Base-by-base conservation (phyloP, 2,329 filamentous ascomycete species). In the Shiraia sp. region DNA sequence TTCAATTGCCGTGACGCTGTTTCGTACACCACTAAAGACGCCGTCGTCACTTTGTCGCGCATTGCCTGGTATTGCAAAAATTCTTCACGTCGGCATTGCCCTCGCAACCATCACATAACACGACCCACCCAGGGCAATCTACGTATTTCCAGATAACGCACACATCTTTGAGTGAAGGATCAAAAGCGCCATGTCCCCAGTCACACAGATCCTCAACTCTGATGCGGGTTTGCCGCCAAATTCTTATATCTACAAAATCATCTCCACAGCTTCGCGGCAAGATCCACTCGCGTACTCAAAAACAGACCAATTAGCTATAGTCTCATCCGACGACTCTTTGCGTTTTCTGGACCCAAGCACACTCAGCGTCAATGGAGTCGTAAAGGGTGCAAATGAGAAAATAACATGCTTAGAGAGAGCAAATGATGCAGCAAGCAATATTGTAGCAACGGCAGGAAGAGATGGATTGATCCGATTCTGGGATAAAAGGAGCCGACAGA, bases 291-390 rank as follows among this genome's bases (percentile, higher is more conserved):
- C 55, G 23, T 67, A 63, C 47, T 53, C 49, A 1, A 47, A 54
- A 40, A 59, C 55, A 26, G 59, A 64, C 25, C 55, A 63, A 4
- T 74, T 87, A 28, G 82, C 80, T 2, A 77, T 81, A 12, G 86
- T 87, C 42, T 80, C 83, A 3, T 88, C 87, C 0, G 85, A 90
- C 69, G 82, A 88, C 67, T 78, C 75, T n/a, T 73, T 91, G 14
- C 79, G 81, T 19, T 69, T 88, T 13, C 79, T 90, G 51, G 78
- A 87, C 61, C 79, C 84, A 0, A 51, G 72, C 1, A 77, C 75
- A 16, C 72, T 90, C 16, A 74, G 74, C 39, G 63, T 73, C 3
- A 53, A 77, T 17, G 72, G 73, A 36, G 70, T 71, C 7, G 69
- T 81, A 33, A 62, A 66, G 25, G 79, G 78, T 8, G 72, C 76